phyloP scores from a whole-genome alignment of 2,329 filamentous ascomycete genomes.

The Chrysoporthe deuterocubensis region DNA sequence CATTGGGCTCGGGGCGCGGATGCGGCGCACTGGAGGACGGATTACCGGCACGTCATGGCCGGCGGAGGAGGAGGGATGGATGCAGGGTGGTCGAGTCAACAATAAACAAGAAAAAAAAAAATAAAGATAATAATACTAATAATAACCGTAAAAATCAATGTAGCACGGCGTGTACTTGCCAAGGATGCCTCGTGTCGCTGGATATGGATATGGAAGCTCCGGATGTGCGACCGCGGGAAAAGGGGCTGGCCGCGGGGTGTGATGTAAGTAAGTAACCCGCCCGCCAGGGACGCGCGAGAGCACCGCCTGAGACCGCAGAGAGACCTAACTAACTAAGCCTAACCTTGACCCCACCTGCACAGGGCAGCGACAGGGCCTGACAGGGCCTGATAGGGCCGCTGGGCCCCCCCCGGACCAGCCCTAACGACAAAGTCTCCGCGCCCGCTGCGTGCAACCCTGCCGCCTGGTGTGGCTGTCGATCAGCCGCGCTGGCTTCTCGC shows the following conservation, averaged over 20 bases:
- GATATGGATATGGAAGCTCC: no score
- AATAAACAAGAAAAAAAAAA: not conserved
- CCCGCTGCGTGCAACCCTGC: not conserved
- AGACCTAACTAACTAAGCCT: no score
- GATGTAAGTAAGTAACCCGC: not conserved
- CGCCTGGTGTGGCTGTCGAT: not conserved
- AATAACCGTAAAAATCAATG: no score
- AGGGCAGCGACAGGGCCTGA: not conserved
- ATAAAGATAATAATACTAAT: no score
- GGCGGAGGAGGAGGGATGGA: not conserved
- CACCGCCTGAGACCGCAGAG: not conserved
- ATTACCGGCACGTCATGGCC: not conserved
- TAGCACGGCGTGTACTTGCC: no score
- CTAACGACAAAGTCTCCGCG: conserved; percentile 1
- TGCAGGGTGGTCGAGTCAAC: not conserved
- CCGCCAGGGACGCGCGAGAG: not conserved
- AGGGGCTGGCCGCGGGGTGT: no score
- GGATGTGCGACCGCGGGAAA: no score
- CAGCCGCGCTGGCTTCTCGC: not conserved
- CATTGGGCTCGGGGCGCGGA: not conserved
- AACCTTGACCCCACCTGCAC: conserved; percentile 7
- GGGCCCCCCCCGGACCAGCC: not conserved
- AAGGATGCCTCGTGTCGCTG: no score
- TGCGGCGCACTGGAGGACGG: not conserved
- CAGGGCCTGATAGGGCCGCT: not conserved